Conservation (phyloP, 2,329 filamentous ascomycete genomes). For the Sordariomycetes sp. region DNA sequence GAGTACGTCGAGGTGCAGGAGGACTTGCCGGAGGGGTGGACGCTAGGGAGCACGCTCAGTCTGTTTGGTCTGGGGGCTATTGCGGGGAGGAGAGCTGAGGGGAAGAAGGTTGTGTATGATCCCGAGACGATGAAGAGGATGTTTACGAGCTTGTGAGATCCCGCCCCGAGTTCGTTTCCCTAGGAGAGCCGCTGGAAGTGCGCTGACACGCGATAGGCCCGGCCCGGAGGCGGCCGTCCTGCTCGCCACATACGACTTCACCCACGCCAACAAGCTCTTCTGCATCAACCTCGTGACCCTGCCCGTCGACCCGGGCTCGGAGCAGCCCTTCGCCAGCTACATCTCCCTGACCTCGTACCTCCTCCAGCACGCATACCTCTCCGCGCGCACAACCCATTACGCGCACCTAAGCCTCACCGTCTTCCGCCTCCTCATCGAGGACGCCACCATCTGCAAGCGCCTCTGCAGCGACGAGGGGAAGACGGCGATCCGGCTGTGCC, state of each 20-base stretch:
- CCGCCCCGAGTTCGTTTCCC: not conserved
- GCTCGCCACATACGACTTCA: conserved; percentile 83
- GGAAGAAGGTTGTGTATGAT: conserved; percentile 43
- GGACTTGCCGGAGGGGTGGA: conserved; percentile 84
- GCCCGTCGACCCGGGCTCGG: conserved; percentile 46
- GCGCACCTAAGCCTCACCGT: conserved; percentile 76
- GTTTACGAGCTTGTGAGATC: conserved; percentile 62
- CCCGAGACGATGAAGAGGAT: conserved; percentile 71
- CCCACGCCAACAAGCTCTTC: conserved; percentile 89
- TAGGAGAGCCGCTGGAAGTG: not conserved
- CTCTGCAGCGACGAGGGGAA: conserved; percentile 72
- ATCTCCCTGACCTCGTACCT: conserved; percentile 87
- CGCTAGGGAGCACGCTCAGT: conserved; percentile 62
- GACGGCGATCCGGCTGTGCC: conserved; percentile 65
- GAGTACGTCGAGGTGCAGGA: conserved; percentile 80
- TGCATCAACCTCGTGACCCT: conserved; percentile 68
- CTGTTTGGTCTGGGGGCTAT: conserved; percentile 76
- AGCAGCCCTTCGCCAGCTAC: conserved; percentile 68
- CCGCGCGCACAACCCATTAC: conserved; percentile 65
- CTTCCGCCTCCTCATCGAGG: conserved; percentile 76
- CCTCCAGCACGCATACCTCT: conserved; percentile 83
- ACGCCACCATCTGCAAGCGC: conserved; percentile 66
- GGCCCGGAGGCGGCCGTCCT: conserved; percentile 66
- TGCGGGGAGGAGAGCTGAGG: conserved; percentile 51
- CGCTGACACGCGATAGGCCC: conserved; percentile 40